Percentiles rank a stretch among this genome's conserved stretches.
phyloP scores from a whole-genome alignment of 805 yeast species.

The Yarrowia alimentaria region DNA sequence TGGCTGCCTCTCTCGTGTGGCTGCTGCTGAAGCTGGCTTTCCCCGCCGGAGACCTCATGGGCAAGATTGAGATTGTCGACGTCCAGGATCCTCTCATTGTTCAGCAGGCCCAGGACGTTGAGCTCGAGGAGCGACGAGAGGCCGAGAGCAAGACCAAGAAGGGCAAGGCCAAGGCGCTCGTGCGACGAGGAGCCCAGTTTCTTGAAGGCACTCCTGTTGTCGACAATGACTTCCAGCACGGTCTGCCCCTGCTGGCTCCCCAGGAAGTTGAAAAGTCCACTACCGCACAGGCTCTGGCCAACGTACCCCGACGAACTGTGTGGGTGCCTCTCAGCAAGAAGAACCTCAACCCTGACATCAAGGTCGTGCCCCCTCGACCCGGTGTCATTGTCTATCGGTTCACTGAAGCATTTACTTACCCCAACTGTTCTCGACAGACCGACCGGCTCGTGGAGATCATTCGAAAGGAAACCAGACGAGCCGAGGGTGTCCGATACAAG shows the following conservation, averaged over 20 bases:
- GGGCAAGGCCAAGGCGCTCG: neutral
- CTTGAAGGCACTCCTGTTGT: constrained; percentile 12
- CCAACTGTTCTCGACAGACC: constrained; percentile 72
- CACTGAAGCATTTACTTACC: constrained; percentile 74
- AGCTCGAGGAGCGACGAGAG: constrained; percentile 3
- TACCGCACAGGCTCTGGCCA: neutral
- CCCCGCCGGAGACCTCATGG: constrained; percentile 81
- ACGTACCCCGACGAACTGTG: constrained; percentile 4
- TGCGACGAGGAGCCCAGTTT: neutral
- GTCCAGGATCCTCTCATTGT: constrained; percentile 38
- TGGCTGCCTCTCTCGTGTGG: constrained; percentile 75
- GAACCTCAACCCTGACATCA: constrained; percentile 55
- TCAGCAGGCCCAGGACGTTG: constrained; percentile 5
- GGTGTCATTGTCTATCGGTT: constrained; percentile 87
- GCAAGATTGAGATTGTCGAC: constrained; percentile 69
- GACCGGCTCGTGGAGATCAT: constrained; percentile 70
- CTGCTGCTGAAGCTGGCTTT: constrained; percentile 71
- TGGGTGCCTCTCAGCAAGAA: constrained; percentile 45
- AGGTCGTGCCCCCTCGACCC: constrained; percentile 77
- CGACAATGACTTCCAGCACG: constrained; percentile 1
- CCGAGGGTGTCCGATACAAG: constrained; percentile 43
- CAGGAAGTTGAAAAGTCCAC: constrained; percentile 9
- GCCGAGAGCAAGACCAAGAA: constrained; percentile 1
- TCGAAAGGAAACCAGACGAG: constrained; percentile 59
- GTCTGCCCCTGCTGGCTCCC: constrained; percentile 7